Conservation (phyloP, 1,139 yeast species). For the Pichia sp. region DNA sequence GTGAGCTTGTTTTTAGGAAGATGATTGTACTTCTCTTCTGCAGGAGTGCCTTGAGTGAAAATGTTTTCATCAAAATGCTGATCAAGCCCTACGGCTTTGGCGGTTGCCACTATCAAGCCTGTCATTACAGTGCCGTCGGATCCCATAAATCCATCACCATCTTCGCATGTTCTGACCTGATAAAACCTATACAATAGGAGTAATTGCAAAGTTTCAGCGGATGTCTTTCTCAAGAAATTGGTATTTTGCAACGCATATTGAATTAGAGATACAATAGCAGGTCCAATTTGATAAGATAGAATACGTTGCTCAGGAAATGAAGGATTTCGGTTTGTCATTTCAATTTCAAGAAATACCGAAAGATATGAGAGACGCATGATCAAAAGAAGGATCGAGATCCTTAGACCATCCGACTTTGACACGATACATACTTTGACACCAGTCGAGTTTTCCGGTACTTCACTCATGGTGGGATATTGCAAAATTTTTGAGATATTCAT, state of each 20-base stretch:
- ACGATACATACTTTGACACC: constrained; percentile 23
- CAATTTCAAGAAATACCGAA: constrained; percentile 31
- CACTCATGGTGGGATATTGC: constrained; percentile 13
- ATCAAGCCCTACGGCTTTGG: constrained; percentile 44
- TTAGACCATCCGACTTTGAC: constrained; percentile 38
- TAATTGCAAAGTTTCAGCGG: constrained; percentile 36
- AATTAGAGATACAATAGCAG: constrained; percentile 33
- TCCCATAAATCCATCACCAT: constrained; percentile 40
- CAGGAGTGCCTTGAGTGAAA: background rate
- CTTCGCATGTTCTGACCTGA: constrained; percentile 46
- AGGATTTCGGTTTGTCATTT: constrained; percentile 23
- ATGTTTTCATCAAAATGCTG: constrained; percentile 34
- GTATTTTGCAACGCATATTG: constrained; percentile 32
- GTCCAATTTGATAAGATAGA: constrained; percentile 32
- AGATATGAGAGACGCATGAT: constrained; percentile 41
- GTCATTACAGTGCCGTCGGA: constrained; percentile 35
- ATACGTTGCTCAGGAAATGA: background rate
- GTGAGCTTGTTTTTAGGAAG: background rate
- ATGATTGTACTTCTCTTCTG: background rate
- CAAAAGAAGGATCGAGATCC: constrained; percentile 39
- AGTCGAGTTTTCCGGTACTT: background rate
- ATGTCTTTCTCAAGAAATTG: constrained; percentile 34
- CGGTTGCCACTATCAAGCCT: constrained; percentile 41
- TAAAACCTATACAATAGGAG: constrained; percentile 38
- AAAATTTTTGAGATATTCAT: constrained; percentile 23